These are phyloP conservation scores for Fusarium nygamai DNA, from an alignment of 2,329 filamentous ascomycete genomes.

Conservation along the genomic window DNA sequence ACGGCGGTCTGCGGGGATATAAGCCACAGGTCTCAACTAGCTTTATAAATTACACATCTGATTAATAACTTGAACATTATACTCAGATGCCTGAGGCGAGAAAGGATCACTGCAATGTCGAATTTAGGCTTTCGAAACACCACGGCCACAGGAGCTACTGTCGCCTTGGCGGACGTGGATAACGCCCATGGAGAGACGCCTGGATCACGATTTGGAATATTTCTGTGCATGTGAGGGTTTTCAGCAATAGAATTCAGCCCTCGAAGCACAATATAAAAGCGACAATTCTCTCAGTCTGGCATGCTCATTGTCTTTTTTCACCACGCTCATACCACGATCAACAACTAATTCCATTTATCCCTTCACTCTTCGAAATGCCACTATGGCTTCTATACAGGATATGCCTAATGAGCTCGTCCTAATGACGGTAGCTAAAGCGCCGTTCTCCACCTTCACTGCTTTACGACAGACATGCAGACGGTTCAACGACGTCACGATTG, in stretches of 20 bases:
- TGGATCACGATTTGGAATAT: background rate
- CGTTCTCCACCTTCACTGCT: background rate
- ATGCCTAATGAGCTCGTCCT: background rate
- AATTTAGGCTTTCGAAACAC: background rate
- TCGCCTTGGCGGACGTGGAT: rapidly evolving
- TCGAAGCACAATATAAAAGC: background rate
- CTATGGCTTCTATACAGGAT: background rate
- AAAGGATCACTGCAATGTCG: background rate
- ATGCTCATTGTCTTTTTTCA: background rate
- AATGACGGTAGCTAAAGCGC: background rate
- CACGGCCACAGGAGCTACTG: background rate
- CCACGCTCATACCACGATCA: background rate
- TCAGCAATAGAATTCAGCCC: rapidly evolving
- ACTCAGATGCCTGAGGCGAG: background rate
- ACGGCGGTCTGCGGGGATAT: background rate
- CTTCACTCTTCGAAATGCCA: background rate
- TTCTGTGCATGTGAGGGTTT: background rate
- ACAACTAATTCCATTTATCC: background rate
- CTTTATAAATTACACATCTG: background rate
- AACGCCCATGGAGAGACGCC: too few species aligned
- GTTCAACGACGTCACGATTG: background rate
- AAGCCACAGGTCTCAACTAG: background rate
- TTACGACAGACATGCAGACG: background rate
- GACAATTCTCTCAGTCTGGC: background rate
- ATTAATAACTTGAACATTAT: too few species aligned